Base-by-base conservation (phyloP, 148 eudicot genomes). In the Cornus suecica region DNA sequence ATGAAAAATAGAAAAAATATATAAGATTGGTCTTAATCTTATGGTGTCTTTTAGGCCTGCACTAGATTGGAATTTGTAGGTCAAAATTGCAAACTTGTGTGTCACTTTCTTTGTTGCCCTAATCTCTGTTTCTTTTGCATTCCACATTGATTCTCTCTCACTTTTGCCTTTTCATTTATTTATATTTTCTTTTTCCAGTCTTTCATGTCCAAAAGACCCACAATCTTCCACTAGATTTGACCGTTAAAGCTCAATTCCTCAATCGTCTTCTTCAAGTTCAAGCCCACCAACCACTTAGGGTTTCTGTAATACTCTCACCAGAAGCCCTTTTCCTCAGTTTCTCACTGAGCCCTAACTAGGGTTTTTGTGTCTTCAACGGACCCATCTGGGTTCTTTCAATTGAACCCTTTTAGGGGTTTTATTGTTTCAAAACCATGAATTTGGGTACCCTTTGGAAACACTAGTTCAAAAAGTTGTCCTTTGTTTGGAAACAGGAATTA, bases 291-390 rank as follows among this genome's bases (percentile, higher is more conserved):
- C 68, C 23, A 4, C 70, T 11, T 58, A 20, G 62, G 34, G 34
- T 45, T 62, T 63, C 26, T 45, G 27, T 63, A 32, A 29, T n/a
- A 70, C 62, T 24, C 31, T 14, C 23, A 76, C 72, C 78, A 52
- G 56, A 24, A 54, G 56, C 58, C 54, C 8, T 22, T 14, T 11
- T 14, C 6, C 18, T 52, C 24, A 58, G 62, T 22, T 52, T 20
- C 62, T 58, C 62, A 48, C 62, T 58, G 4, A 45, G 15, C 77
- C 76, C 34, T 34, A 45, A 24, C 28, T 74, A 74, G 77, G 77
- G 70, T 28, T 74, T 37, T 65, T 73, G 24, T 5, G 34, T 62
- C 15, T 25, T 32, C 32, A 37, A 37, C 20, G 30, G 9, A 28
- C 41, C 58, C 74, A 29, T 72, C 41, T 61, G 41, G 62, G 42